Base-by-base conservation (phyloP, 1,284 basidiomycete genomes). In the Inonotus hispidus region DNA sequence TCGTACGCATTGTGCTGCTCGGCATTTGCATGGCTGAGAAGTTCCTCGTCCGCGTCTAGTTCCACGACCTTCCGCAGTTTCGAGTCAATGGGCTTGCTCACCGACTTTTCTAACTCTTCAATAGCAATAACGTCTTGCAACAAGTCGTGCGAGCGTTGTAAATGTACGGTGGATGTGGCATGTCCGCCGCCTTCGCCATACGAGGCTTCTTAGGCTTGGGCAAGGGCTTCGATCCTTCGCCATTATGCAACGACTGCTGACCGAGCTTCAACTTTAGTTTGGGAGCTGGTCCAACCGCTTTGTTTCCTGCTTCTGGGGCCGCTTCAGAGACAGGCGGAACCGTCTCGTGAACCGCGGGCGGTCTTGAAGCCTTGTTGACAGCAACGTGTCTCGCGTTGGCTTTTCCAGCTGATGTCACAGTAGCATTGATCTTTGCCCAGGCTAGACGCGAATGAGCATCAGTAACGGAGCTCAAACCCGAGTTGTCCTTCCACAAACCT, bases 121-220 rank as follows among this genome's bases (percentile, higher is more conserved):
- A 91, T 88, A 7, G 88, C 89, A 57, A 92, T 81, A 37, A 92
- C 88, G 68, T 92, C 89, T 69, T 90, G 88, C 2, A 90, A 75
- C 46, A 92, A 76, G 68, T 92, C 89, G 64, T 87, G 82, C 25
- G 85, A 87, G 11, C 88, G 70, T 90, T 88, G 65, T 90, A 88
- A 49, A 87, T 80, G 67, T 83, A 84, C 3, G 82, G 77, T 4
- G 85, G 84, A 2, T 85, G 83, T 0, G 83, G 83, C 11, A 78
- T 77, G 57, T 84, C 82, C 3, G 68, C 74, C 63, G 62, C 66
- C 68, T 74, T 72, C 11, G 66, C 66, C 49, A 71, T 78, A 70
- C 80, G 80, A 50, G 58, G 52, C 53, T 32, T 65, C 53, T 70
- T 70, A 29, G 68, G 21, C 65, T 62, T 64, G 10, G 45, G 16